Evolutionary conservation across 768 basidiomycete genomes (phyloP), one percentile per base, ranked within the genome.

Genomic region (Boletus rex-veris): DNA sequence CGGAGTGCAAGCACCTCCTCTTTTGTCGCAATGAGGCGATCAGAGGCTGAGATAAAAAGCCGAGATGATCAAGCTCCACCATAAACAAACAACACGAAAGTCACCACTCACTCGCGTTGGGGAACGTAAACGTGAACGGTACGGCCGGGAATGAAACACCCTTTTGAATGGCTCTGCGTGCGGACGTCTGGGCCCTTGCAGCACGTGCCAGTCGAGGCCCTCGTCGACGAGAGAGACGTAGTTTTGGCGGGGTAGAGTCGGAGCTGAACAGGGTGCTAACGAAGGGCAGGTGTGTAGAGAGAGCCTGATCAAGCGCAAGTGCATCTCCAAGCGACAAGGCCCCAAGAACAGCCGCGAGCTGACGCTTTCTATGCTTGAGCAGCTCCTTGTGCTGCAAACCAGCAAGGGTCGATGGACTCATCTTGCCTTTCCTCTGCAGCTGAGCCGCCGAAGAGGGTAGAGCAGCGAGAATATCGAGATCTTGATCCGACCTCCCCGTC

Each of bases 301-400:
- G 73, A 26, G 90, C 90, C 68, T 86, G 86, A 65, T 92, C 90
- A 28, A 92, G 73, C 35, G 88, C 87, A 40, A 90, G 75, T 14
- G 84, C 80, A 69, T 90, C 85, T 16, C 82, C 82, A 59, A 80
- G 77, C 9, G 86, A 81, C 50, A 86, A 67, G 24, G 83, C 81
- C 18, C 85, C 85, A 45, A 91, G 76, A 21, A 88, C 83, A 3
- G 82, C 79, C 14, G 82, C 82, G 40, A 92, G 74, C 71, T 90
- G 88, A 48, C 83, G 77, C 66, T 85, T 87, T 58, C 88, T 74
- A 51, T 72, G 77, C 69, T 78, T 84, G 59, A 90, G 74, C 66
- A 86, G 73, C 57, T 90, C 86, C 69, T 92, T 92, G 63, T 85
- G 83, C 72, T 84, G 83, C 64, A 89, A 67, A 14, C 86, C 87